Conservation (phyloP, 2,329 filamentous ascomycete genomes). For the Colletotrichum nymphaeae region DNA sequence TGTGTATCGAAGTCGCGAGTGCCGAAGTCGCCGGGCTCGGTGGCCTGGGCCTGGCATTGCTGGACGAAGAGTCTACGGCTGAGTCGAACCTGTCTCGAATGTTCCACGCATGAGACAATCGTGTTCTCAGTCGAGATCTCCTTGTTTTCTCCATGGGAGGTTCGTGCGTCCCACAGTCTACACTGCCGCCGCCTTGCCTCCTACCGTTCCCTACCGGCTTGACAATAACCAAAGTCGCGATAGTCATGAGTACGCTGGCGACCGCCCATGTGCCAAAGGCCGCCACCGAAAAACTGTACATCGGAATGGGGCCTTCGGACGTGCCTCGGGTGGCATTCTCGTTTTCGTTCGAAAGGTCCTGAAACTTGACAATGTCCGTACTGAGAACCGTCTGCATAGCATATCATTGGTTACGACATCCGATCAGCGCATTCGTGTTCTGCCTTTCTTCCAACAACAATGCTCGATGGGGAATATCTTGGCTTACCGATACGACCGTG, state of each 20-base stretch:
- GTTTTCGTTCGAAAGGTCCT: conserved; percentile 27
- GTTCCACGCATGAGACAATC: not conserved
- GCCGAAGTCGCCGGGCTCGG: not conserved
- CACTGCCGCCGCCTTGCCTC: not conserved
- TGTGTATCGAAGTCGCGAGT: conserved; percentile 13
- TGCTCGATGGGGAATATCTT: not conserved
- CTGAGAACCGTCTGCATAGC: conserved; percentile 23
- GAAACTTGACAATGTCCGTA: conserved; percentile 35
- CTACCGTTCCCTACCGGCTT: not conserved
- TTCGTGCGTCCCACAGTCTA: not conserved
- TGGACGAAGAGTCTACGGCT: not conserved
- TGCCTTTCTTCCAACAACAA: not conserved
- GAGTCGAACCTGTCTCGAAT: conserved; percentile 1
- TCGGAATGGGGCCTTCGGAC: not conserved
- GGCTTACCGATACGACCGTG: conserved; percentile 29
- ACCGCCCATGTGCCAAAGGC: conserved; percentile 29
- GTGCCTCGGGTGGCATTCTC: not conserved
- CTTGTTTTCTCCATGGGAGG: not conserved
- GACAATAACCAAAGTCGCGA: conserved; percentile 15
- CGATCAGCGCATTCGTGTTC: conserved; percentile 7
- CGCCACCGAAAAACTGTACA: conserved; percentile 27
- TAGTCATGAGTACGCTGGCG: conserved; percentile 26
- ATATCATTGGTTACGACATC: conserved; percentile 7
- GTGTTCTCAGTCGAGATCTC: not conserved
- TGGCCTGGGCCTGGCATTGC: not conserved